Evolutionary conservation across 164 flowering plant genomes (phyloP), one percentile per base, ranked within the genome.

Genomic region (Vitis labrusca): DNA sequence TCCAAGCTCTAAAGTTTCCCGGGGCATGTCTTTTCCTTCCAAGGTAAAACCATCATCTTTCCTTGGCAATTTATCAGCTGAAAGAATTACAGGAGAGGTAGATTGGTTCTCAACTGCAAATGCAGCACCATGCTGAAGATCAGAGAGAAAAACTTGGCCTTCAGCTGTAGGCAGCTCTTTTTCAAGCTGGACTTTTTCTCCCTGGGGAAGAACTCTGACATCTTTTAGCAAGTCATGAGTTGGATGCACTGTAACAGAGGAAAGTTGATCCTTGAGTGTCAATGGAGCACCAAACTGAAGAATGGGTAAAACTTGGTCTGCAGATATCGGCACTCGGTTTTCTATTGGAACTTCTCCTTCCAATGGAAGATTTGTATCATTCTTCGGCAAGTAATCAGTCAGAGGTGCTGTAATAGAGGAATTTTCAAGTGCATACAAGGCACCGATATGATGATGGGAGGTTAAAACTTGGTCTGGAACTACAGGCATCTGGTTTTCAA

Each of bases 301-400:
- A 37, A 37, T 6, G 7, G 44, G 44, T 37, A 37, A 37, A 37
- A 37, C 44, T 37, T 37, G 44, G 44, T 37, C 7, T 37, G 44
- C 44, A 37, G 44, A 37, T 37, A 37, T 6, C 0, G 44, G 44
- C 44, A 37, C 7, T 37, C 5, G 7, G 13, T 29, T 61, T 52
- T 49, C 30, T 69, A 50, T 16, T 59, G n/a, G 12, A 60, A 14
- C 70, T 32, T 67, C 11, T 23, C 63, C 65, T 50, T 52, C 66
- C 52, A 63, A 12, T 11, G 17, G 14, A 62, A 13, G 51, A 50
- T 50, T 44, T 11, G 55, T n/a, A 15, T 72, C 67, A 65, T 69
- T 71, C 60, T n/a, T 71, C 10, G 37, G 65, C 61, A 70, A 17
- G 54, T 49, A 37, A 52, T 47, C 57, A 69, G 71, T 29, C 11